Percentiles rank a stretch among this genome's conserved stretches.
phyloP scores from a whole-genome alignment of 225 moss, liverwort and hornwort genomes.

The Bryoerythrophyllum caledonicum region DNA sequence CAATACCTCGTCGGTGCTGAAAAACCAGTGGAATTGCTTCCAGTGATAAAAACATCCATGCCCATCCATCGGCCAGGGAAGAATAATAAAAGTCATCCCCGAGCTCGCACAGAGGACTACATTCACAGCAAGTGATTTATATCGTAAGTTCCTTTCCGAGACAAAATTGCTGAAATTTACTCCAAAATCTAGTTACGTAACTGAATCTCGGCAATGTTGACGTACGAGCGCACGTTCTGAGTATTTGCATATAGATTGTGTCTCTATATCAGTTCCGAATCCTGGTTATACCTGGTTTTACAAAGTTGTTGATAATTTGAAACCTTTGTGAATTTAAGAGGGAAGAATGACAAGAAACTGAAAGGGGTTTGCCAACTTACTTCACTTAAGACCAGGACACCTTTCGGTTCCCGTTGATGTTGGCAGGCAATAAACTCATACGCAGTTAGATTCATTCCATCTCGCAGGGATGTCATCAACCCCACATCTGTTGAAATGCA shows the following conservation, averaged over 20 bases:
- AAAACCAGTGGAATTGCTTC: not conserved
- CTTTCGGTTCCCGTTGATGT: conserved; percentile 52
- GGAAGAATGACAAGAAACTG: not conserved
- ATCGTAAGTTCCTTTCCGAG: conserved; percentile 6
- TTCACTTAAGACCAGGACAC: conserved; percentile 80
- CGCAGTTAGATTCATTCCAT: conserved; percentile 94
- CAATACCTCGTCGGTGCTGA: conserved; percentile 12
- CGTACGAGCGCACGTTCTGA: not conserved
- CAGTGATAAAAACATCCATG: not conserved
- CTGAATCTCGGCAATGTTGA: not conserved
- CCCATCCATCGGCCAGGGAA: not conserved
- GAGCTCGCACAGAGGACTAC: not conserved
- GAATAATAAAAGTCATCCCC: not conserved
- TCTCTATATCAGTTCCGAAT: not conserved
- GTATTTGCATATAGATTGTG: conserved; percentile 5
- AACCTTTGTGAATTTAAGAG: not conserved
- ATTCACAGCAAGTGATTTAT: not conserved
- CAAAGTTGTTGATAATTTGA: not conserved
- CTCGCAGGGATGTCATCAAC: conserved; percentile 79
- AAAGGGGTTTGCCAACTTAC: conserved; percentile 30
- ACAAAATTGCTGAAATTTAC: not conserved
- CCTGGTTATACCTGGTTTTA: not conserved
- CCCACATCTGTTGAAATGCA: conserved; percentile 62
- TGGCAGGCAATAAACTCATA: conserved; percentile 94
- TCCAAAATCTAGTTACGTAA: not conserved